phyloP scores from a whole-genome alignment of 768 basidiomycete genomes.

The Kwoniella newhampshirensis region DNA sequence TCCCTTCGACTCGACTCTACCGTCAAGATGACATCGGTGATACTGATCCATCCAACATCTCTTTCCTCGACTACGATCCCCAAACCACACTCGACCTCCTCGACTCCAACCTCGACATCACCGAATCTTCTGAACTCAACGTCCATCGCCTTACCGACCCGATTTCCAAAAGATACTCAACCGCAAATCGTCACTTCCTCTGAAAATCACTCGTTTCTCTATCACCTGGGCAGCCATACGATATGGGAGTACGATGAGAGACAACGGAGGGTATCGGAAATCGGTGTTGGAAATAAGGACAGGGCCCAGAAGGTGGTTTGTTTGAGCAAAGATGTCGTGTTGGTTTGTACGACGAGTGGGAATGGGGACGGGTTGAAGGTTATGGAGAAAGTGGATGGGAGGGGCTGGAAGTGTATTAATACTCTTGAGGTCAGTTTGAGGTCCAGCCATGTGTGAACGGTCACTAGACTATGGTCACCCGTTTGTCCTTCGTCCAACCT shows the following conservation, averaged over 20 bases:
- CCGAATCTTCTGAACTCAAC: not conserved
- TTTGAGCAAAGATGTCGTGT: conserved; percentile 3
- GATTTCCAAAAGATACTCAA: conserved; percentile 16
- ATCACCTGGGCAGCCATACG: not conserved
- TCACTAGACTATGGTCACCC: not conserved
- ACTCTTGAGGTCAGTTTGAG: conserved; percentile 13
- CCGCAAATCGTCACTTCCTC: conserved; percentile 17
- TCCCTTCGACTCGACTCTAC: not conserved
- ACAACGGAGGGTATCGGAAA: conserved; percentile 23
- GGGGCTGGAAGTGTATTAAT: conserved; percentile 20
- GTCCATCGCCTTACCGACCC: conserved; percentile 23
- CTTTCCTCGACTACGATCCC: conserved; percentile 1
- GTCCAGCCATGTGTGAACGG: not conserved
- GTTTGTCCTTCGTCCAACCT: not conserved
- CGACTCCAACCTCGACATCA: not conserved
- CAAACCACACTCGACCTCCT: not conserved
- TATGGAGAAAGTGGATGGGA: conserved; percentile 23
- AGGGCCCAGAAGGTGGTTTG: not conserved
- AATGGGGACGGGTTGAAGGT: not conserved
- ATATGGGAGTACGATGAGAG: conserved; percentile 33
- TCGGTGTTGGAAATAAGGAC: not conserved
- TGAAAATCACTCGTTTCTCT: conserved; percentile 20
- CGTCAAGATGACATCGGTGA: conserved; percentile 5
- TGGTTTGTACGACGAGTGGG: conserved; percentile 1
- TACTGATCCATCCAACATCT: conserved; percentile 16